Conservation (phyloP, 148 eudicot species). For the Gaultheria prostrata region DNA sequence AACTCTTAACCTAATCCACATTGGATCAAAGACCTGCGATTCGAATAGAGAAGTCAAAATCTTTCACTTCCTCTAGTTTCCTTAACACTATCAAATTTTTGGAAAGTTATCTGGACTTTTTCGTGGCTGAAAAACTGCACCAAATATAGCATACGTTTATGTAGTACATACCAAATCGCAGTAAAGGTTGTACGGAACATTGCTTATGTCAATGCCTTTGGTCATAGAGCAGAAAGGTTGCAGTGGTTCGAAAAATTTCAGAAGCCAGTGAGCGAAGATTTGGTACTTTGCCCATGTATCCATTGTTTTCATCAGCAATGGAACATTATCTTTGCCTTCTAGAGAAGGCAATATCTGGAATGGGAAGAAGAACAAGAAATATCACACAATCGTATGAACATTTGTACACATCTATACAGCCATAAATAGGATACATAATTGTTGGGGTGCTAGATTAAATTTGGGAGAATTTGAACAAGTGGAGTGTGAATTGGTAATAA, state of each 20-base stretch:
- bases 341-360: background rate
- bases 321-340: background rate
- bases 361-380: background rate
- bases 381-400: background rate
- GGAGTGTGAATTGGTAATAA: no score
- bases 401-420: background rate
- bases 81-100: no score
- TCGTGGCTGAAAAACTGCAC: no score
- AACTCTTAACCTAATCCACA: background rate
- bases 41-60: background rate
- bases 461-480: no score
- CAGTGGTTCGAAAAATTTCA: background rate
- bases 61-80: background rate
- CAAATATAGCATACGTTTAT: background rate
- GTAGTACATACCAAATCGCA: background rate
- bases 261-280: background rate
- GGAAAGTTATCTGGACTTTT: no score
- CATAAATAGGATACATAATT: background rate
- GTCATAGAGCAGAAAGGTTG: background rate
- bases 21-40: background rate
- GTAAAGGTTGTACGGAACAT: background rate
- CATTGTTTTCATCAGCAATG: background rate
- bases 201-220: background rate
- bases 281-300: background rate
- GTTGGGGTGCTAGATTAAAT: no score